Percentiles rank a stretch among this genome's conserved stretches.
These are phyloP conservation scores for Candida sanyaensis DNA, from an alignment of 1,139 yeast species.

Conservation along the genomic window DNA sequence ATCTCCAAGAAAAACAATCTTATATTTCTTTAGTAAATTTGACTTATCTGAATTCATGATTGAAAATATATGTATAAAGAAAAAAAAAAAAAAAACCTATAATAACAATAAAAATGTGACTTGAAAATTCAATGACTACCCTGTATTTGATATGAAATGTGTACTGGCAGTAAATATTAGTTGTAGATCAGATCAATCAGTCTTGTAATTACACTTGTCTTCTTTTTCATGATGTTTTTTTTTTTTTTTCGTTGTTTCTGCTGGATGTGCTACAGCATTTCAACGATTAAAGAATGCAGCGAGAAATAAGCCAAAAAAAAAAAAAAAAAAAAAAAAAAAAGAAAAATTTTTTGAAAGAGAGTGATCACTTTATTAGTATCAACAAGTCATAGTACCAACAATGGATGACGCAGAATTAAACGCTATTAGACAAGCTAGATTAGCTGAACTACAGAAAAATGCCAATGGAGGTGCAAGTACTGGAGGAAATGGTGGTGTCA, in stretches of 20 bases:
- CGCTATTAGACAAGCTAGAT: conserved; percentile 86
- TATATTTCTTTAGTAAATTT: conserved; percentile 60
- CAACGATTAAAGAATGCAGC: too few species aligned
- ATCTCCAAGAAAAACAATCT: conserved; percentile 95
- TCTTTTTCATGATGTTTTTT: too few species aligned
- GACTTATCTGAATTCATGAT: conserved; percentile 17
- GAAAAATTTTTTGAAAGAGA: neutral
- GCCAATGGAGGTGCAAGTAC: conserved; percentile 33
- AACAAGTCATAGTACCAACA: neutral
- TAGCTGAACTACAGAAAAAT: conserved; percentile 74
- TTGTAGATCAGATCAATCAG: too few species aligned
- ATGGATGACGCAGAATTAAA: conserved; percentile 83
- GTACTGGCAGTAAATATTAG: too few species aligned
- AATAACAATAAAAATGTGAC: too few species aligned
- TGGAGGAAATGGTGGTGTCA: conserved; percentile 24
- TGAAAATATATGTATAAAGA: neutral
- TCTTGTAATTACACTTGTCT: too few species aligned
- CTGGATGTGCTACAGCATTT: too few species aligned
- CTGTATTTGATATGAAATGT: too few species aligned
- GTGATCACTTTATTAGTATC: neutral
- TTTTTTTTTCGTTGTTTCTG: too few species aligned
- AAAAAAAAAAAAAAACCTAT: too few species aligned
- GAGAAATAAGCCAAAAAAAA: neutral
- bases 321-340: neutral
- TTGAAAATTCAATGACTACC: too few species aligned